These are phyloP conservation scores for Aspergillus indologenus DNA, from an alignment of 495 filamentous ascomycete species.

Conservation along the genomic window DNA sequence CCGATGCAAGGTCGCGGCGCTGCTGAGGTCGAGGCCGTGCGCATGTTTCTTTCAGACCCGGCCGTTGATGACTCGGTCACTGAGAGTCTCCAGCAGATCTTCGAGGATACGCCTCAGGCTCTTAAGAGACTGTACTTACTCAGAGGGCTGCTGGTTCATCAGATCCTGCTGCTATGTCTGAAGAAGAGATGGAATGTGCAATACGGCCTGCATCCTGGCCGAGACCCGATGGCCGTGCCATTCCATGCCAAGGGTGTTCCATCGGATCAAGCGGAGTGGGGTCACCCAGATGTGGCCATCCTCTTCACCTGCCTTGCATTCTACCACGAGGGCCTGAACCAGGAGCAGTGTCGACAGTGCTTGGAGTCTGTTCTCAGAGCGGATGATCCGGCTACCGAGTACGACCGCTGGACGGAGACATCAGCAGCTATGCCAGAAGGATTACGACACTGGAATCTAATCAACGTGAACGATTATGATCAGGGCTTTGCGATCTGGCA, in stretches of 20 bases:
- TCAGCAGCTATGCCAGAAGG: constrained; percentile 31
- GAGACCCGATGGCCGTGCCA: constrained; percentile 63
- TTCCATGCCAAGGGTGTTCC: constrained; percentile 66
- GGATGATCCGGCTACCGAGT: constrained; percentile 56
- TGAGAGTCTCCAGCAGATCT: neutral
- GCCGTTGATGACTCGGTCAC: neutral
- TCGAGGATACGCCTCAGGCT: neutral
- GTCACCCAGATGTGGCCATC: constrained; percentile 68
- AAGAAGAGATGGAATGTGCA: constrained; percentile 68
- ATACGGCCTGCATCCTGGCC: constrained; percentile 55
- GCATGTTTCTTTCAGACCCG: constrained; percentile 15
- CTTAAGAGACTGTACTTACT: constrained; percentile 48
- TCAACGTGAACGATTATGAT: constrained; percentile 56
- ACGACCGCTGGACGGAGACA: constrained; percentile 48
- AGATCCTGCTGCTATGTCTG: constrained; percentile 54
- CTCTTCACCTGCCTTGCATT: constrained; percentile 63
- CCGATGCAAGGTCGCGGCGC: constrained; percentile 18
- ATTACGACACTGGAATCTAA: constrained; percentile 46
- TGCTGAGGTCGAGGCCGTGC: constrained; percentile 7
- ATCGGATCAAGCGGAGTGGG: constrained; percentile 62
- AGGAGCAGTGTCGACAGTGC: constrained; percentile 46
- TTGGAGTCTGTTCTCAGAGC: constrained; percentile 51
- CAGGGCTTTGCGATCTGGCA: constrained; percentile 49
- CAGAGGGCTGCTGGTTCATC: constrained; percentile 56
- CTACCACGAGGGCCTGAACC: constrained; percentile 60